These are phyloP conservation scores for Saitozyma sp. DNA, from an alignment of 768 basidiomycete species.

Conservation along the genomic window DNA sequence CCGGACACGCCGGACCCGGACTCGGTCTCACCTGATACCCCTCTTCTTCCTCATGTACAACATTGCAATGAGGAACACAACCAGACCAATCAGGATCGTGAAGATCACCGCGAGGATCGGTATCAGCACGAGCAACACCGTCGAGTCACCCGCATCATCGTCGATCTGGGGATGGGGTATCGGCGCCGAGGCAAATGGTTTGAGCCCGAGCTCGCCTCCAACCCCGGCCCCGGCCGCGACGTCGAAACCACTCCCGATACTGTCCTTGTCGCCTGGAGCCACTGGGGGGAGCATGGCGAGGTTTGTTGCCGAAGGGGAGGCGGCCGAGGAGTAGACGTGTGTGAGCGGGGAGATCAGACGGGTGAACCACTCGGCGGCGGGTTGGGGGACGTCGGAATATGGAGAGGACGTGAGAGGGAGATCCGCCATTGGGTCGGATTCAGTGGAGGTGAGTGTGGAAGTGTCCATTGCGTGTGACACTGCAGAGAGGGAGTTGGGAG, in stretches of 20 bases:
- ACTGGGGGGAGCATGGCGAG: too few species aligned
- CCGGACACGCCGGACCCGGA: too few species aligned
- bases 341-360: slow-evolving; percentile 28
- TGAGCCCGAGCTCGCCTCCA: neutral
- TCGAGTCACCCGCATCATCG: slow-evolving; percentile 1
- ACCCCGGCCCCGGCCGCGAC: neutral
- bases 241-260: neutral
- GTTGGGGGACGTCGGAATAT: slow-evolving; percentile 6
- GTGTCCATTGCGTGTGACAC: slow-evolving; percentile 20
- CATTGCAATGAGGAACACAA: slow-evolving; percentile 86
- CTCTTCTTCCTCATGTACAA: slow-evolving; percentile 63
- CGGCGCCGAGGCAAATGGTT: neutral
- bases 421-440: neutral
- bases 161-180: neutral
- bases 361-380: slow-evolving; percentile 27
- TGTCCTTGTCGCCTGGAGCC: neutral
- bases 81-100: slow-evolving; percentile 86
- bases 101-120: slow-evolving; percentile 91
- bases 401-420: slow-evolving; percentile 8
- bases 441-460: slow-evolving; percentile 22
- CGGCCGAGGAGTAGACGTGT: slow-evolving; percentile 3
- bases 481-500: too few species aligned
- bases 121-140: slow-evolving; percentile 63
- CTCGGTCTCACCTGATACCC: slow-evolving; percentile 41
- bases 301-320: slow-evolving; percentile 2